These are phyloP conservation scores for Nakataea oryzae DNA, from an alignment of 2,329 filamentous ascomycete species.

Conservation along the genomic window DNA sequence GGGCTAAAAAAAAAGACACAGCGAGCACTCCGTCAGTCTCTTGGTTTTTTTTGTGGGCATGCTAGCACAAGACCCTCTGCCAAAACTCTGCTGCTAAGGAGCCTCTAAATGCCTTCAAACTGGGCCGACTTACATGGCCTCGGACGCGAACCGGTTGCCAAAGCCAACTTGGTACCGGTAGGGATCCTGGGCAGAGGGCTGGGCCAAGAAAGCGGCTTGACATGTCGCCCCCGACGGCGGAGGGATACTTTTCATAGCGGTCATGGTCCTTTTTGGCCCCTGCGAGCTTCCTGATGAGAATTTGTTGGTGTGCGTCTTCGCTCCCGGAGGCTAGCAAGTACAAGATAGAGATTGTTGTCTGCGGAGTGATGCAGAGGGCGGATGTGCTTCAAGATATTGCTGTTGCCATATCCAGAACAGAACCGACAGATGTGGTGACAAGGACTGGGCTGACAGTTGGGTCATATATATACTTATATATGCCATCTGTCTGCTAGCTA, in stretches of 20 bases:
- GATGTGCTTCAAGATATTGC: background rate
- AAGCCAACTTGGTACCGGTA: slow-evolving; percentile 47
- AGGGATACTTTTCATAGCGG: slow-evolving; percentile 2
- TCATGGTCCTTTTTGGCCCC: background rate
- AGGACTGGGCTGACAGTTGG: background rate
- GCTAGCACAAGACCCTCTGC: no score
- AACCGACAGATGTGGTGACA: background rate
- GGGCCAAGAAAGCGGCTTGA: background rate
- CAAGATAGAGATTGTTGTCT: background rate
- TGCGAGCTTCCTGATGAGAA: background rate
- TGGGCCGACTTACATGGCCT: slow-evolving; percentile 21
- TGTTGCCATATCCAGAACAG: background rate
- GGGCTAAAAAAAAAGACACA: slow-evolving; percentile 11
- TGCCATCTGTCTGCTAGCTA: no score
- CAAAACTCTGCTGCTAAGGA: background rate
- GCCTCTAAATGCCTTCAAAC: no score
- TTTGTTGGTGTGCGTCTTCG: slow-evolving; percentile 3
- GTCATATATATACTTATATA: background rate
- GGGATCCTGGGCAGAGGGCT: slow-evolving; percentile 19
- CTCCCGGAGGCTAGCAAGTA: background rate
- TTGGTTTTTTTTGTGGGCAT: background rate
- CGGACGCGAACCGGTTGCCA: slow-evolving; percentile 37
- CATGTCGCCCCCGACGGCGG: background rate
- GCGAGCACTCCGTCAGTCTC: background rate
- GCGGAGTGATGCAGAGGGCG: background rate